Conservation (phyloP, 306 rosid species). For the Ziziphus jujuba region DNA sequence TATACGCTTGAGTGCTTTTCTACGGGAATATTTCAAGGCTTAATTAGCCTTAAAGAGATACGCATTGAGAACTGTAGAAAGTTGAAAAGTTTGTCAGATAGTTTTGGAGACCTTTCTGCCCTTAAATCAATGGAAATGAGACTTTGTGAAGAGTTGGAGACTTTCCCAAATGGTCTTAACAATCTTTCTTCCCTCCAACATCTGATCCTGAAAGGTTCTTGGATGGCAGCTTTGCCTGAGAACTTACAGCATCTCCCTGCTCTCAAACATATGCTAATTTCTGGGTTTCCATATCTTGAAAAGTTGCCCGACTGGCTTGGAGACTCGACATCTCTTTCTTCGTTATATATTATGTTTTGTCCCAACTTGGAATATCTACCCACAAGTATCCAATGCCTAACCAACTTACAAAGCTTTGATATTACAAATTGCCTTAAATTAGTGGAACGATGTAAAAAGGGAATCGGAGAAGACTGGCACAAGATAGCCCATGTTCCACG, state of each 20-base stretch:
- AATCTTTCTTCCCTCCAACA: neutral
- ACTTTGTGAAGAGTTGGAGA: neutral
- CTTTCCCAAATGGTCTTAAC: conserved; percentile 6
- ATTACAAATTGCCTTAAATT: neutral
- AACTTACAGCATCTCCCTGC: neutral
- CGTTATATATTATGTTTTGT: neutral
- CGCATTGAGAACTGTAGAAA: neutral
- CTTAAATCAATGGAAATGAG: neutral
- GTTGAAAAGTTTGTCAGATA: conserved; percentile 1
- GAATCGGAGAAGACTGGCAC: conserved; percentile 13
- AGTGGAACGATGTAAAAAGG: conserved; percentile 2
- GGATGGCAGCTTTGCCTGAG: neutral
- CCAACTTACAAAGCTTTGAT: neutral
- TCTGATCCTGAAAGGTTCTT: neutral
- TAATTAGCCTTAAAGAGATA: neutral
- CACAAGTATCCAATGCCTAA: neutral
- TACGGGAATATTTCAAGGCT: neutral
- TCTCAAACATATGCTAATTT: neutral
- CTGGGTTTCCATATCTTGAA: neutral
- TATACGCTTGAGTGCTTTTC: conserved; percentile 6
- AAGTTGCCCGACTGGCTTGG: conserved; percentile 13
- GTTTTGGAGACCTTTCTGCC: neutral
- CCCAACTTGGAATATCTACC: conserved; percentile 3
- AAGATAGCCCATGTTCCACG: too few relatives aligned
- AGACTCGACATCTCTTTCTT: conserved; percentile 12